Evolutionary conservation across 805 yeast genomes (phyloP), one percentile per base, ranked within the genome.

Genomic region (Kluyveromyces aestuarii): DNA sequence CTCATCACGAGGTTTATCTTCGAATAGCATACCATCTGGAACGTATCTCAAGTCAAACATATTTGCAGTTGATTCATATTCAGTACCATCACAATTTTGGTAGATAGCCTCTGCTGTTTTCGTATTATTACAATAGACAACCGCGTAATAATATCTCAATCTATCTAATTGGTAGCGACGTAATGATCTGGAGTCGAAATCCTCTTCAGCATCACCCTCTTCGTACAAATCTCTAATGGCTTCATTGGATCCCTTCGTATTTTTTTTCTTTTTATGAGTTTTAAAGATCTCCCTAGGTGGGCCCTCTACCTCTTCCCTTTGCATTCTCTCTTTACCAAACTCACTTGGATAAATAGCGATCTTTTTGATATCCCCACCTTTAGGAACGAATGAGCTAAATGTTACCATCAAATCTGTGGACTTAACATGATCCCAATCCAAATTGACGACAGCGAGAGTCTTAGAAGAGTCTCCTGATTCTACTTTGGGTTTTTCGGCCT

Each of bases 371-470:
- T 72, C 70, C 1, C 95, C 95, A 36, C 77, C 81, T 19, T 79
- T 67, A 17, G 96, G 96, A 19, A 86, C 82, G 68, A 91, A 93
- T 48, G 95, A 80, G 8, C 81, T 70, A 58, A 91, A 88, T 0
- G 98, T 84, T 5, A 95, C 95, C 84, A 87, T 79, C 53, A 91
- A 70, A 63, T 93, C 98, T 4, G 79, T 79, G 0, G 98, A 85
- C 42, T 80, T 77, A n/a, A 93, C 75, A 60, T 93, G 86, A 58
- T 93, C 99, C 99, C 99, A 93, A 63, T 93, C 99, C 77, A 93
- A 72, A 61, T 93, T 93, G 30, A 93, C 98, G 1, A 84, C 96
- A 0, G 99, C 99, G 60, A 93, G 73, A 6, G 86, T 72, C 35
- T 70, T 71, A 1, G 95, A 74, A 30, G 96, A 95, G 2, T 91